phyloP scores from a whole-genome alignment of 2,329 filamentous ascomycete species.

The Xylariales sp. region DNA sequence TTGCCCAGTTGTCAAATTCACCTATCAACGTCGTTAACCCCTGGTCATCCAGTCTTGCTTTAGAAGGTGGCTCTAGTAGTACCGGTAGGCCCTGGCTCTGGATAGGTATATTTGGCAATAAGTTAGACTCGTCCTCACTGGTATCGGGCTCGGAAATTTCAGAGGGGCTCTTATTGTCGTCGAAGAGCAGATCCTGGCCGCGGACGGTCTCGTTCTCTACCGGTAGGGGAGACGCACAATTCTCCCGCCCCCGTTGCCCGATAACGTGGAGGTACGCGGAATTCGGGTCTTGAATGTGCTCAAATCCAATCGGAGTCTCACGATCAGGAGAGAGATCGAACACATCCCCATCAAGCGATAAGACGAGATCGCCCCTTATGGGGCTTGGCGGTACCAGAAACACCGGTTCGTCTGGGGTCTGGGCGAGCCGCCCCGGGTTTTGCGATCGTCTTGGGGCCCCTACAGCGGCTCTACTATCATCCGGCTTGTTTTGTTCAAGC shows the following conservation, averaged over 20 bases:
- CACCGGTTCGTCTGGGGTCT: neutral
- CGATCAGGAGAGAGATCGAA: neutral
- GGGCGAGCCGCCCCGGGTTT: neutral
- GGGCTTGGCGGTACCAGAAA: neutral
- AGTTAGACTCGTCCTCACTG: slow-evolving; percentile 6
- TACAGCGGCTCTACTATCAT: neutral
- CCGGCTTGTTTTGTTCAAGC: slow-evolving; percentile 16
- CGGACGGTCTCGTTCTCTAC: slow-evolving; percentile 51
- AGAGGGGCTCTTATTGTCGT: slow-evolving; percentile 34
- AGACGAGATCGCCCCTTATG: neutral
- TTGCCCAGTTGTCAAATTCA: slow-evolving; percentile 2
- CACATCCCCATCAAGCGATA: neutral
- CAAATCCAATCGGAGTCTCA: neutral
- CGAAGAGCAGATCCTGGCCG: slow-evolving; percentile 52
- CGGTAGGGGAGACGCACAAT: slow-evolving; percentile 26
- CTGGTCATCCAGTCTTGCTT: neutral
- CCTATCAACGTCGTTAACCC: slow-evolving; percentile 20
- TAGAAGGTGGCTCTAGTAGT: slow-evolving; percentile 1
- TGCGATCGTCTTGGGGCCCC: neutral
- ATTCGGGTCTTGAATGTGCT: neutral
- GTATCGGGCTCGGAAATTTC: slow-evolving; percentile 3
- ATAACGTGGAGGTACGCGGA: neutral
- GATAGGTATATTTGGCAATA: slow-evolving; percentile 1
- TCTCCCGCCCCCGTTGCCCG: slow-evolving; percentile 11
- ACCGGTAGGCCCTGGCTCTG: slow-evolving; percentile 16